Base-by-base conservation (phyloP, 805 yeast species). In the Barnettozyma populi region DNA sequence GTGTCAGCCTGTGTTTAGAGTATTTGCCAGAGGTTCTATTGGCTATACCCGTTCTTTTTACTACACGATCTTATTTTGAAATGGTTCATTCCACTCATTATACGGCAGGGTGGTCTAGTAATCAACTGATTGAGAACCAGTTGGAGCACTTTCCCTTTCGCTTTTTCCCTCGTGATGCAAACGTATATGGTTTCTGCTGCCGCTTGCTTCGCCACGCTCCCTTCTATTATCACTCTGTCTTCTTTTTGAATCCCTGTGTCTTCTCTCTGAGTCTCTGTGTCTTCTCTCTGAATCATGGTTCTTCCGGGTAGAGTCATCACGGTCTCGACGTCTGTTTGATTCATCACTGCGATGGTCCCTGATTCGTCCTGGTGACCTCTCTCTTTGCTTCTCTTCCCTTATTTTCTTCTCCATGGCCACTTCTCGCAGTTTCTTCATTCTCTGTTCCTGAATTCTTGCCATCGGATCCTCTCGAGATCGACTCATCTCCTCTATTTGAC, bases 381-480 rank as follows among this genome's bases (percentile, higher is more conserved):
- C 36, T 27, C 23, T 31, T 3, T 27, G n/a, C 49, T 54, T 21
- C 53, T 44, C 46, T 61, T 64, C 41, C 65, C 66, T 37, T 21
- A 25, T 5, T 10, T 35, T 20, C 23, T 34, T 36, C 48, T 51
- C 38, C 29, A 25, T 7, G 18, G 38, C 36, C 27, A 44, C 8
- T 39, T 54, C 53, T 24, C 46, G 52, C 25, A 56, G 32, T 34
- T 46, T 60, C 44, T 47, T 56, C 45, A 55, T 29, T 34, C 57
- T 56, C 36, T 57, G 59, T 34, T 50, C 49, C 34, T 68, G 66
- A 9, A 78, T 72, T 47, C 63, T 68, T 37, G 70, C 55, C 67
- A 80, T 67, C 1, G 86, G 86, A 54, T 81, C 86, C 37, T 76
- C 68, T 45, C 65, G 59, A 23, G 60, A 59, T 35, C 62, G 55